phyloP scores from a whole-genome alignment of 352 stramenopile species.

The Globisporangium spiculum region DNA sequence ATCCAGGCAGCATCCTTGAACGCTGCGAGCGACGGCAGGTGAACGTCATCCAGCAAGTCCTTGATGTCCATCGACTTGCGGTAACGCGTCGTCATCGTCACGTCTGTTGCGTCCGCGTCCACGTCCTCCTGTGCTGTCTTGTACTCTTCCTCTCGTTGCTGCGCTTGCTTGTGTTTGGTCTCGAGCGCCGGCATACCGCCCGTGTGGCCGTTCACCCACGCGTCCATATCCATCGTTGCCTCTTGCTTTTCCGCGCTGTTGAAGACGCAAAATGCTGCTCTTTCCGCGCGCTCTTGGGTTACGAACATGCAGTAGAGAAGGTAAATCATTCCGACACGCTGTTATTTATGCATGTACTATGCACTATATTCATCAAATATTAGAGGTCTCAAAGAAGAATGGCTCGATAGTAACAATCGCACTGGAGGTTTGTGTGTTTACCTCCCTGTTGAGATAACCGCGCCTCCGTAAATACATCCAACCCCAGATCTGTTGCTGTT shows the following conservation, averaged over 20 bases:
- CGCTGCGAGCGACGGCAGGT: slow-evolving; percentile 42
- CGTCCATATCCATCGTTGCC: slow-evolving; percentile 14
- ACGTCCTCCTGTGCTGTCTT: neutral
- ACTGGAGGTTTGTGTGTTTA: neutral
- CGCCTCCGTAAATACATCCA: neutral
- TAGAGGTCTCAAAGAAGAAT: neutral
- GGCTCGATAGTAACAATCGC: neutral
- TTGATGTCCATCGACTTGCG: slow-evolving; percentile 36
- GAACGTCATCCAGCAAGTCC: slow-evolving; percentile 54
- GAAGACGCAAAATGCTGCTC: slow-evolving; percentile 2
- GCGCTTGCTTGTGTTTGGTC: neutral
- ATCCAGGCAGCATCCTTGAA: slow-evolving; percentile 73
- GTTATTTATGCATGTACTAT: neutral
- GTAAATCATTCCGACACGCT: neutral
- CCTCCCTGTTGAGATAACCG: neutral
- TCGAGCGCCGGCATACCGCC: neutral
- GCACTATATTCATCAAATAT: no score
- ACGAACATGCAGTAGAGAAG: neutral
- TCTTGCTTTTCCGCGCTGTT: slow-evolving; percentile 6
- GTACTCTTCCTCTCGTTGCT: neutral
- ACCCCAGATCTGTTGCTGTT: neutral
- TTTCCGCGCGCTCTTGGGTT: slow-evolving; percentile 4
- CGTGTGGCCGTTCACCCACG: slow-evolving; percentile 11
- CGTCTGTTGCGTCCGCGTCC: slow-evolving; percentile 18
- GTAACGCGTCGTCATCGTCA: neutral